phyloP scores from a whole-genome alignment of 2,329 filamentous ascomycete species.

The Fusarium austroafricanum region DNA sequence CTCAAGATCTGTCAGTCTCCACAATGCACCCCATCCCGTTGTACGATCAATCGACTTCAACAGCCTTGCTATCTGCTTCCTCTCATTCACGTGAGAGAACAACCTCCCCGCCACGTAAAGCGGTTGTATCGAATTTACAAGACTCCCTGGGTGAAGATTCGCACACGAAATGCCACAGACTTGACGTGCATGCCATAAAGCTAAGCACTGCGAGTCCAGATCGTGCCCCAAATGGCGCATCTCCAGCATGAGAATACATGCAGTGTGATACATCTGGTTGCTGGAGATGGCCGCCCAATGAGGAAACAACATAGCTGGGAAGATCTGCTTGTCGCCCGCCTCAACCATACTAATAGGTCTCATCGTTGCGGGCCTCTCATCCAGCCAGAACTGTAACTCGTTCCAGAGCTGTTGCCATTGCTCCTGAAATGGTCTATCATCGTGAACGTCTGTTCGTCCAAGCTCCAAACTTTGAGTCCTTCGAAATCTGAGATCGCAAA shows the following conservation, averaged over 20 bases:
- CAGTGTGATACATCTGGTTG: constrained; percentile 64
- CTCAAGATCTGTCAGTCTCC: constrained; percentile 62
- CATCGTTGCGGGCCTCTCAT: constrained; percentile 55
- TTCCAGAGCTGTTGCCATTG: constrained; percentile 60
- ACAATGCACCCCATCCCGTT: constrained; percentile 62
- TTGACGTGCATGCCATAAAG: constrained; percentile 58
- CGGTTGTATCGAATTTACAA: constrained; percentile 65
- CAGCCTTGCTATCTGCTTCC: constrained; percentile 50
- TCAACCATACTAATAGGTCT: constrained; percentile 40
- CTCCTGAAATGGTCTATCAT: constrained; percentile 51
- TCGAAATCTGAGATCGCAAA: constrained; percentile 58
- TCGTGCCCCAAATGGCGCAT: constrained; percentile 49
- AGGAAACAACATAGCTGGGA: constrained; percentile 60
- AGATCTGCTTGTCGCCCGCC: constrained; percentile 49
- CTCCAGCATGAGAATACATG: constrained; percentile 61
- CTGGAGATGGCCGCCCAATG: constrained; percentile 63
- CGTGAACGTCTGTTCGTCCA: constrained; percentile 51
- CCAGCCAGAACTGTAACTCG: constrained; percentile 59
- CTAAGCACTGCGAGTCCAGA: constrained; percentile 44
- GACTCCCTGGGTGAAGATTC: constrained; percentile 61
- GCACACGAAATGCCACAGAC: constrained; percentile 64
- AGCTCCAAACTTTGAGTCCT: constrained; percentile 54
- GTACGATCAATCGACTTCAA: constrained; percentile 59
- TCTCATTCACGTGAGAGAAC: constrained; percentile 57
- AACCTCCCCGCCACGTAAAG: constrained; percentile 62